Base-by-base conservation (phyloP, 768 basidiomycete species). In the Xanthoconium stramineum region DNA sequence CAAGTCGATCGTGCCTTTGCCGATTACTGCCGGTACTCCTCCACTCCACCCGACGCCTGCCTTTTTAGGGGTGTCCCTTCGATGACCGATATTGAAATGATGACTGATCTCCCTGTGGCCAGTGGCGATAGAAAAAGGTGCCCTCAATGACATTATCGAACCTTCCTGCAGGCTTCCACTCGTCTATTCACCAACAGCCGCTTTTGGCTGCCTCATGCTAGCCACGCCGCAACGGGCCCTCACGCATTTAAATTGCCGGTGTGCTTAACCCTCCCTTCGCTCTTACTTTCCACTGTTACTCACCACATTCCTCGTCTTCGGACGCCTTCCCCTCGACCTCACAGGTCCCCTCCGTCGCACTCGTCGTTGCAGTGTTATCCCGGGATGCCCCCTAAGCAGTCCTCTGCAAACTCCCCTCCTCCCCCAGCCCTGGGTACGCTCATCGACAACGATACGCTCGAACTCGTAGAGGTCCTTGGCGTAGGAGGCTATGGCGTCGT, bases 401-500 rank as follows among this genome's bases (percentile, higher is more conserved):
- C 71, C 48, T 61, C 75, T 44, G 60, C 67, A n/a, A 72, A 47
- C 30, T 72, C 74, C 33, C 84, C 84, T 46, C 74, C 79, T 60
- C 73, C 77, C 59, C 78, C 78, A 36, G 69, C 76, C 59, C 74
- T 89, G 58, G 94, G 94, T 44, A 86, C 87, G 59, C 73, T 83
- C 69, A 91, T 98, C 77, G 92, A 95, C 79, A 80, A 83, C 60
- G 86, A 85, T 62, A 76, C 83, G 47, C 83, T 98, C 56, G 83
- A 94, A 72, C 86, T 98, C 57, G 82, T 89, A 63, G 84, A 89
- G 65, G 81, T 95, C 59, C 83, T 98, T 48, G 96, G 96, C 36
- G 83, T 89, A 35, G 96, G 96, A 13, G 95, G 95, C 24, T 98
- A 97, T 69, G 96, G 96, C 52, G 86, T 94, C 63, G 96, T 98